Percentiles rank a stretch among this genome's conserved stretches.
These are phyloP conservation scores for Alloteropsis angusta DNA, from an alignment of 202 grass and related monocot genomes.

Conservation along the genomic window DNA sequence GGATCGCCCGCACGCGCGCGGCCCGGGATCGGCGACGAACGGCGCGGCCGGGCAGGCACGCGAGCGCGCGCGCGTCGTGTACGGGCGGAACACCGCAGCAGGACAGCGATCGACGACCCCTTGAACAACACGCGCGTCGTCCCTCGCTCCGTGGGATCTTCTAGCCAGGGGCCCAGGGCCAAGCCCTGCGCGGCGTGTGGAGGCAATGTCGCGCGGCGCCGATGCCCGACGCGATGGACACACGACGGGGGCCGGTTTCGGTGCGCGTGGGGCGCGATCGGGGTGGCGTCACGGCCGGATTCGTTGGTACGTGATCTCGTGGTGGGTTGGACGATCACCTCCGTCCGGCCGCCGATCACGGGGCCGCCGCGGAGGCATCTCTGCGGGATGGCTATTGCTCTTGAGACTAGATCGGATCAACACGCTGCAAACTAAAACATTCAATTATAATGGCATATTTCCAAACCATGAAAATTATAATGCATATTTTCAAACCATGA, in stretches of 20 bases:
- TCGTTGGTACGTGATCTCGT: neutral
- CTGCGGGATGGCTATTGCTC: neutral
- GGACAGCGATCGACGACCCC: neutral
- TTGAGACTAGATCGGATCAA: neutral
- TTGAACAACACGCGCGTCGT: neutral
- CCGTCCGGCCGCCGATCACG: neutral
- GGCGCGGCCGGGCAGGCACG: neutral
- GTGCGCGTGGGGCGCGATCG: neutral
- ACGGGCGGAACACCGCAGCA: neutral
- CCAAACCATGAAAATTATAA: no score
- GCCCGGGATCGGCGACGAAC: neutral
- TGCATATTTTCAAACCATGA: no score
- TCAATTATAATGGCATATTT: no score
- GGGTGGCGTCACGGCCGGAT: neutral
- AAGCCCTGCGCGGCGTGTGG: neutral
- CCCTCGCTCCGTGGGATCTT: neutral
- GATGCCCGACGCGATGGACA: neutral
- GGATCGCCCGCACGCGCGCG: neutral
- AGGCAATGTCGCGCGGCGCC: neutral
- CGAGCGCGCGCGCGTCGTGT: neutral
- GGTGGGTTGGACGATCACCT: neutral
- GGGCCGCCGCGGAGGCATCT: neutral
- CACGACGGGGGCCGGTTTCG: neutral
- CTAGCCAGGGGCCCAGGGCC: neutral
- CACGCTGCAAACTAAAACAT: neutral